Percentiles rank a stretch among this genome's conserved stretches.
phyloP scores from a whole-genome alignment of 345 rosid species.

The Acer negundo region DNA sequence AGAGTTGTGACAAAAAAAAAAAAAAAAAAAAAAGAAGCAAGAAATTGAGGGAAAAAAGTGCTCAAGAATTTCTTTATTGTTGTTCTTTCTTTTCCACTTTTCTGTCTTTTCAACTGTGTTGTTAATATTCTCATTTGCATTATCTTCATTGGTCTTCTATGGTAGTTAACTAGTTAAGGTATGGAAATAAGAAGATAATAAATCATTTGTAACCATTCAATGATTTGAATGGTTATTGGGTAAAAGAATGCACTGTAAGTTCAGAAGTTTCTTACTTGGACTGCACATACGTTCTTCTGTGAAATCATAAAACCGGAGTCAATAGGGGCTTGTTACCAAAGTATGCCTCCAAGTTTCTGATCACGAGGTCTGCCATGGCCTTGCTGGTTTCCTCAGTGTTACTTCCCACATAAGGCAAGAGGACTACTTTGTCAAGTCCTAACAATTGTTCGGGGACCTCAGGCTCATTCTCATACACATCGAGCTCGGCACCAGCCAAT shows the following conservation, averaged over 20 bases:
- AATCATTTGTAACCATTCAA: background rate
- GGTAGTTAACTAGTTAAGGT: background rate
- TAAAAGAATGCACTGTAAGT: too few relatives aligned
- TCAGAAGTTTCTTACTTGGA: too few relatives aligned
- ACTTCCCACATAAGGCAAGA: slow-evolving; percentile 61
- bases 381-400: slow-evolving; percentile 49
- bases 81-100: too few relatives aligned
- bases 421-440: slow-evolving; percentile 51
- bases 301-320: slow-evolving; percentile 35
- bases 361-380: slow-evolving; percentile 55
- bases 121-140: background rate
- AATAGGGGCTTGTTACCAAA: slow-evolving; percentile 34
- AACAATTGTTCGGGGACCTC: slow-evolving; percentile 53
- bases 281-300: background rate
- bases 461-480: slow-evolving; percentile 61
- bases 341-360: slow-evolving; percentile 46
- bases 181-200: background rate
- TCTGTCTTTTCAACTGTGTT: too few relatives aligned
- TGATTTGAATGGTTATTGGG: background rate
- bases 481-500: slow-evolving; percentile 62
- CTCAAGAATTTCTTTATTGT: too few relatives aligned
- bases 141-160: slow-evolving; percentile 10
- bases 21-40: background rate
- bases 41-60: background rate
- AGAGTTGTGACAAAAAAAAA: background rate